Base-by-base conservation (phyloP, 2,329 filamentous ascomycete genomes). In the Arachnomyces sp. region DNA sequence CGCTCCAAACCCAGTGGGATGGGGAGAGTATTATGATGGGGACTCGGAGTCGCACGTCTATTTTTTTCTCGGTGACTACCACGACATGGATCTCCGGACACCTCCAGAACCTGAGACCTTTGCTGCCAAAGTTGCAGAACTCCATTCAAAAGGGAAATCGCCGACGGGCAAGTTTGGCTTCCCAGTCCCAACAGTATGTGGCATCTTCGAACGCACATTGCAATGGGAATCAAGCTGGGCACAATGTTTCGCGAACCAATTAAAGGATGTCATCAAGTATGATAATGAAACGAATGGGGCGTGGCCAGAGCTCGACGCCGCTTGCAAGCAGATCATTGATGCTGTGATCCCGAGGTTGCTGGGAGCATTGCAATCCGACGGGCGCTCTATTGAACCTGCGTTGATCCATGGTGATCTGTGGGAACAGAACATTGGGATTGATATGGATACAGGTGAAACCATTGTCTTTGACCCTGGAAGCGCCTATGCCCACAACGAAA, bases 401-500 rank as follows among this genome's bases (percentile, higher is more conserved):
- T 46, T 67, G 33, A 59, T 66, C n/a, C 63, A 67, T 40, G 61
- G 60, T 0, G 60, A 66, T 39, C 45, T 65, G 2, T 66, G 61
- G 63, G 60, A 67, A 31, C 55, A 52, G 0, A 68, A 68, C 32
- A 49, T 55, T 3, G 59, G 56, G 0, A 64, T 53, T 1, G 49
- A 54, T 13, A 40, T 45, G 38, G 42, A 52, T 5, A 62, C 52
- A 0, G 56, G 55, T 1, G 39, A 61, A 1, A 42, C 57, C 7
- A 46, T 51, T 21, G 49, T 66, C 8, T 66, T 62, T 35, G 61
- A 67, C 38, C 50, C 55, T 0, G 54, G 48, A 0, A 51, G 48
- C 0, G 60, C 54, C 36, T 67, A 64, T 38, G 62, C 56, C 0
- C 63, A 67, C 38, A 57, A 65, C 28, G 62, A 67, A 37, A 57